Conservation (phyloP, 768 basidiomycete genomes). For the Suillus paluster region DNA sequence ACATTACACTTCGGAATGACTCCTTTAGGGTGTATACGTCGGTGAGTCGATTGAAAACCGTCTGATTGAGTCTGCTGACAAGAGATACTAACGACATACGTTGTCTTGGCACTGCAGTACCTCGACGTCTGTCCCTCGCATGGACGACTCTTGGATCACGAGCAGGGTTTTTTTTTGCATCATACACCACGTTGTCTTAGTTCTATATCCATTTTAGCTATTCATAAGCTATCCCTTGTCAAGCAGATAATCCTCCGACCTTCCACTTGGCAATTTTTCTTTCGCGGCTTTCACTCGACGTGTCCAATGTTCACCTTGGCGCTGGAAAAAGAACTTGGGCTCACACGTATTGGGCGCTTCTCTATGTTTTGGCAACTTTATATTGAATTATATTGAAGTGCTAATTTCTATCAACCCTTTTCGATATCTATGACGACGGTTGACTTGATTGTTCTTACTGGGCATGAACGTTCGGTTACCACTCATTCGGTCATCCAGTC, state of each 20-base stretch:
- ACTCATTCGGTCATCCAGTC: no score
- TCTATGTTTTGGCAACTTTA: neutral
- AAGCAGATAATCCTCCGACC: neutral
- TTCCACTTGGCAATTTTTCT: neutral
- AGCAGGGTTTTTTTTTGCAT: no score
- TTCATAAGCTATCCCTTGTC: neutral
- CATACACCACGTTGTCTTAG: neutral
- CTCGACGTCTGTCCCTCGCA: no score
- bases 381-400: no score
- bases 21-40: neutral
- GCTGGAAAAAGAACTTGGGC: neutral
- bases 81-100: neutral
- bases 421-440: no score
- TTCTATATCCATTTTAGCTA: neutral
- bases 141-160: neutral
- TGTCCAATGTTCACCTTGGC: neutral
- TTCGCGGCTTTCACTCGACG: neutral
- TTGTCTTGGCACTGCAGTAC: neutral
- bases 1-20: neutral
- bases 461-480: no score
- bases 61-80: neutral
- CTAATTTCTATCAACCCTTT: no score
- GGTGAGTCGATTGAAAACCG: neutral
- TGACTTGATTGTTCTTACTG: no score
- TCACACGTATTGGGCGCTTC: conserved; percentile 3